These are phyloP conservation scores for Aspergillus texensis DNA, from an alignment of 2,329 filamentous ascomycete species.

Conservation along the genomic window DNA sequence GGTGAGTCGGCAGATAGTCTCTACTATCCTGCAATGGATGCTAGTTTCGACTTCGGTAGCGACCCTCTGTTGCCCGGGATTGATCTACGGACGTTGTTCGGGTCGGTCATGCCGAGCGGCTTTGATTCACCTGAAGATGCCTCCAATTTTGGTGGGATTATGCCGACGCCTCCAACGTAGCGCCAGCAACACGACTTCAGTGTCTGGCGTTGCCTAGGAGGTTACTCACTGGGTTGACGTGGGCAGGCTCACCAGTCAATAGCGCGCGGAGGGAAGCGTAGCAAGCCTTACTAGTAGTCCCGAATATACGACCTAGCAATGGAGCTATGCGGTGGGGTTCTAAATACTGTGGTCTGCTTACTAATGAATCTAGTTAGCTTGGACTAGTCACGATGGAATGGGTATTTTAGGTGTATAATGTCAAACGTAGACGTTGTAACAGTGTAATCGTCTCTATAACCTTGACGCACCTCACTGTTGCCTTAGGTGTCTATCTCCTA, in stretches of 20 bases:
- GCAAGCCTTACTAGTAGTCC: no score
- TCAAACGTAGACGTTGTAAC: background rate
- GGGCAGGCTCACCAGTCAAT: no score
- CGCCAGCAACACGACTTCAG: no score
- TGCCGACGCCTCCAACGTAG: background rate
- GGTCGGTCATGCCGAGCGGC: background rate
- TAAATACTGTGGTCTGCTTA: background rate
- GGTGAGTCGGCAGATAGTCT: background rate
- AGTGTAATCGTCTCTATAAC: background rate
- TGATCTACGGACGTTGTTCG: conserved; percentile 7
- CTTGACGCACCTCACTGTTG: background rate
- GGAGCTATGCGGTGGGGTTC: background rate
- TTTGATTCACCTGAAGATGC: background rate
- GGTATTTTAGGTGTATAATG: background rate
- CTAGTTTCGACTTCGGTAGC: background rate
- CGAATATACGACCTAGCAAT: no score
- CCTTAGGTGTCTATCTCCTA: background rate
- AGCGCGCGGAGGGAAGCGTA: no score
- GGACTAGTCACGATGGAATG: background rate
- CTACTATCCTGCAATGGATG: background rate
- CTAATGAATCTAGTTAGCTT: background rate
- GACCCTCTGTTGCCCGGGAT: conserved; percentile 1
- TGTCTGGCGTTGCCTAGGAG: no score
- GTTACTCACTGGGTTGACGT: no score
- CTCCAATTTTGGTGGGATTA: background rate